These are phyloP conservation scores for Fusarium sarcochroum DNA, from an alignment of 2,329 filamentous ascomycete species.

Conservation along the genomic window DNA sequence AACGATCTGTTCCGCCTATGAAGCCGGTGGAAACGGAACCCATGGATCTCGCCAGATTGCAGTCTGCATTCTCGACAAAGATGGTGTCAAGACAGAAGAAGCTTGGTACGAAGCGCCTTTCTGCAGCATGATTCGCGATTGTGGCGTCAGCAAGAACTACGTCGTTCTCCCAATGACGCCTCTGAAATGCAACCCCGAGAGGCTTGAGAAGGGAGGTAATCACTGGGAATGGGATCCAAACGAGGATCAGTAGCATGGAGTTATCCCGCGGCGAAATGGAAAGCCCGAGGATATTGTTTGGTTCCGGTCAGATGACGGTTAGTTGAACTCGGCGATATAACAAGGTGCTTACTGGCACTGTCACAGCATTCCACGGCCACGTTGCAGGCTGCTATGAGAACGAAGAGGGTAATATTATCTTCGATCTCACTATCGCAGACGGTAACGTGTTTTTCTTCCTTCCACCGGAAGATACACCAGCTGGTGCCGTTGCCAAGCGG, in stretches of 20 bases:
- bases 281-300: conserved; percentile 16
- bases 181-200: conserved; percentile 8
- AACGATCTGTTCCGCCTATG: conserved; percentile 14
- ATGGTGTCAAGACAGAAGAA: conserved; percentile 11
- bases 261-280: conserved; percentile 17
- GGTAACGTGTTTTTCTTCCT: conserved; percentile 34
- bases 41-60: conserved; percentile 12
- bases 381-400: conserved; percentile 30
- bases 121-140: conserved; percentile 29
- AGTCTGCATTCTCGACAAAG: conserved; percentile 1
- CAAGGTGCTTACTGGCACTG: not conserved
- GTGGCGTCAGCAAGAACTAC: conserved; percentile 24
- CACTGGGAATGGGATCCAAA: conserved; percentile 27
- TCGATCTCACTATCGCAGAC: conserved; percentile 24
- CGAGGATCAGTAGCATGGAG: conserved; percentile 4
- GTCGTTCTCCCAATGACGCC: conserved; percentile 22
- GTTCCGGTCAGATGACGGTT: conserved; percentile 22
- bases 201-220: conserved; percentile 14
- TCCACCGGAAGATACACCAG: not conserved
- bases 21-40: conserved; percentile 14
- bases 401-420: conserved; percentile 20
- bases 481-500: not conserved
- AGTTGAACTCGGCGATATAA: fast-evolving
- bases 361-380: conserved; percentile 27
- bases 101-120: conserved; percentile 24